A percentile compares a stretch with the other conserved stretches of the same genome.
Conservation (phyloP, 2,329 filamentous ascomycete genomes). For the Fusarium goolgardi region DNA sequence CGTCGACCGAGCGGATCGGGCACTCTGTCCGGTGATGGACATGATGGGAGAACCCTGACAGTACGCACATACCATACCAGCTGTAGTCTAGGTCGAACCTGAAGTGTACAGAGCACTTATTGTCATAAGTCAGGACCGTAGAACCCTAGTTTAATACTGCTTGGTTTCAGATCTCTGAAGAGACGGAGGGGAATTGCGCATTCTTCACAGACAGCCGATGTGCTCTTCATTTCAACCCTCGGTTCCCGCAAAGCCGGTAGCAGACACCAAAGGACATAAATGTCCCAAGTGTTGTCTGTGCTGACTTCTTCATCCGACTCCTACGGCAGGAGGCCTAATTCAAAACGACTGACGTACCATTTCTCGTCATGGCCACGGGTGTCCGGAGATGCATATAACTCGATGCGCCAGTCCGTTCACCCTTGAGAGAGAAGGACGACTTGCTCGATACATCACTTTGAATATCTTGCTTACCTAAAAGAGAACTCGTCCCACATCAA, state of each 20-base stretch:
- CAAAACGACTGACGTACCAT: background rate
- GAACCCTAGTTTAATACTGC: background rate
- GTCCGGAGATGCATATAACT: background rate
- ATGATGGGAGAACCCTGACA: background rate
- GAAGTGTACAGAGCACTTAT: background rate
- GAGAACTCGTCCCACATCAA: background rate
- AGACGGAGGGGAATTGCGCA: background rate
- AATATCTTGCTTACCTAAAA: background rate
- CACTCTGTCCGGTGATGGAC: conserved; percentile 4
- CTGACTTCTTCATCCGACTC: background rate
- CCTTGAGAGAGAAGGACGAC: background rate
- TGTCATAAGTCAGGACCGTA: background rate
- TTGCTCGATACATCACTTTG: background rate
- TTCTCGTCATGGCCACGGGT: background rate
- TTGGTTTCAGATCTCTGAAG: background rate
- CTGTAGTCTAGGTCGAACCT: background rate
- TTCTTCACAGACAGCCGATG: background rate
- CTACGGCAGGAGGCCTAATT: background rate
- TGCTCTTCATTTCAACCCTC: background rate
- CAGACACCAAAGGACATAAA: background rate
- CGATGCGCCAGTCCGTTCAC: conserved; percentile 13
- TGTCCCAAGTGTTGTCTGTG: background rate
- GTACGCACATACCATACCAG: background rate
- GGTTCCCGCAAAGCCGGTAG: no score
- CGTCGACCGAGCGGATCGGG: conserved; percentile 42